Base-by-base conservation (phyloP, 192 early-diverging fungal genomes). In the Jimgerdemannia lactiflua region DNA sequence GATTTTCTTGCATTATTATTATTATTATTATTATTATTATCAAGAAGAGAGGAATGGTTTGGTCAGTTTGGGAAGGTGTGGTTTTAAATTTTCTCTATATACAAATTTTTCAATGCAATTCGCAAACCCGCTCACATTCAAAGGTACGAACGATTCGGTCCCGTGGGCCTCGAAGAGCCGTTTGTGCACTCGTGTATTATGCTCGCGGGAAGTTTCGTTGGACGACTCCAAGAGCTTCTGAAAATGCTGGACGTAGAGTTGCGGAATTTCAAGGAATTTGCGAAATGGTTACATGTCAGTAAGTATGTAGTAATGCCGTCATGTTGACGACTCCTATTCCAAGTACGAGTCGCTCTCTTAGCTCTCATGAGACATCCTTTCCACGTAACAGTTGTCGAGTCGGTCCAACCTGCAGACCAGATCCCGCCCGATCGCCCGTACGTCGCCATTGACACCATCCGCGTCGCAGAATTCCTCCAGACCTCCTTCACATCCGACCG, bases 81-180 rank as follows among this genome's bases (percentile, higher is more conserved):
- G 29, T 29, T 29, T 29, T 29, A 29, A 29, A 29, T 29, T 29
- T 29, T 29, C 29, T 29, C 29, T 19, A 29, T 39, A n/a, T 71
- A n/a, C 59, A 7, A 43, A 3, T 0, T 9, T 71, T 43, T 9
- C 29, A 29, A 29, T 29, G 29, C 29, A 29, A 29, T 29, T 29
- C 29, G 29, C 29, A 29, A 29, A 29, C 29, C 29, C 29, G 29
- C 29, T 71, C 2, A 3, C n/a, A 14, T 4, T 64, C 0, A 3
- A 39, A 77, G 75, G 75, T 73, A 43, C 29, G 70, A 78, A n/a
- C 39, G 71, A 7, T 78, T 68, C 18, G 71, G 71, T 3, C 67
- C 72, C 14, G 19, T 78, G 42, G 10, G 72, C 0, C 43, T 65
- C 63, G 64, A 65, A 65, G 75, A 54, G 17, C 4, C 59, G 39